phyloP scores from a whole-genome alignment of 441 rosid genomes.

The Codiaeum variegatum region DNA sequence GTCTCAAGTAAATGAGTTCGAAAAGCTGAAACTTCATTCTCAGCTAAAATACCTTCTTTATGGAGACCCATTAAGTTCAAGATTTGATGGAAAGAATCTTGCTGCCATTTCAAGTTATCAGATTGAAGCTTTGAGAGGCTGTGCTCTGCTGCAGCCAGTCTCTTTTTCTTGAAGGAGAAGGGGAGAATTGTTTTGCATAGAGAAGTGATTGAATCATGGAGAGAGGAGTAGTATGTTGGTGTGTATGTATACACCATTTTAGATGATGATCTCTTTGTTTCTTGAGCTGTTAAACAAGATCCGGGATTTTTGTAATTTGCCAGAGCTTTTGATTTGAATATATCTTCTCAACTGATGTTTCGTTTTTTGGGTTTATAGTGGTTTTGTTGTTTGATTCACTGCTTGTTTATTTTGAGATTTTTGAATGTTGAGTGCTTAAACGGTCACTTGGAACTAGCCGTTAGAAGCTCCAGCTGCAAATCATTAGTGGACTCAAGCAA shows the following conservation, averaged over 20 bases:
- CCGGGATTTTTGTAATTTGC: slow-evolving; percentile 18
- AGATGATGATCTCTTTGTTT: slow-evolving; percentile 12
- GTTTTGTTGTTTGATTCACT: not conserved
- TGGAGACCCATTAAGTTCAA: slow-evolving; percentile 63
- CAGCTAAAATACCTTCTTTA: slow-evolving; percentile 57
- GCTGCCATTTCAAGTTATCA: slow-evolving; percentile 79
- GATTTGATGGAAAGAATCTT: slow-evolving; percentile 72
- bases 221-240: slow-evolving; percentile 69
- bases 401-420: not conserved
- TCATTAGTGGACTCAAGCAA: slow-evolving; percentile 17
- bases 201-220: slow-evolving; percentile 73
- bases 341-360: not conserved
- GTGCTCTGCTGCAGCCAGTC: slow-evolving; percentile 48
- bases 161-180: slow-evolving; percentile 57
- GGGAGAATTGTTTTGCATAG: slow-evolving; percentile 74
- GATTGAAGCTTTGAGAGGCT: slow-evolving; percentile 57
- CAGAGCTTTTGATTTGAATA: slow-evolving; percentile 21
- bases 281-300: slow-evolving; percentile 15
- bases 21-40: slow-evolving; percentile 50
- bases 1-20: slow-evolving; percentile 60
- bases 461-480: not conserved
- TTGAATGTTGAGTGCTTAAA: slow-evolving; percentile 29
- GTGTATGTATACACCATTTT: slow-evolving; percentile 66
- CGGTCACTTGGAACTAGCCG: slow-evolving; percentile 61
- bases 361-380: not conserved